Conservation (phyloP, 2,329 filamentous ascomycete genomes). For the Diaporthe sp. region DNA sequence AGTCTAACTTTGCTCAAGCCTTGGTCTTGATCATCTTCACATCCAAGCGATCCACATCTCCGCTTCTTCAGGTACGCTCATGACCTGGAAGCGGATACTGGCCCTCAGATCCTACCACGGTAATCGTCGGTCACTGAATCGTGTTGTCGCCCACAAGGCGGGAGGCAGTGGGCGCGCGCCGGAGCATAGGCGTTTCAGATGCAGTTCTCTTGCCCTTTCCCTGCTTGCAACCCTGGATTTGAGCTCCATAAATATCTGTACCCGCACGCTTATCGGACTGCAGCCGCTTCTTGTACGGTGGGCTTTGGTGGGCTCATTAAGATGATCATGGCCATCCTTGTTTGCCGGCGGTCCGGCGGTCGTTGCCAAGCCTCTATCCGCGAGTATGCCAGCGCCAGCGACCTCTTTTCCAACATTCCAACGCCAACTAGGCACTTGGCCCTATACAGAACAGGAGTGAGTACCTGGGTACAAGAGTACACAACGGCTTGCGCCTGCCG, state of each 20-base stretch:
- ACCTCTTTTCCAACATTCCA: not conserved
- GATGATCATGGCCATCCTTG: constrained; percentile 16
- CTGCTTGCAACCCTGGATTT: not conserved
- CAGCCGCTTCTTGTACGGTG: constrained; percentile 8
- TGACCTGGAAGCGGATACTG: constrained; percentile 11
- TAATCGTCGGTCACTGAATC: not conserved
- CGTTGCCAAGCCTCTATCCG: constrained; percentile 10
- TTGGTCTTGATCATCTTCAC: constrained; percentile 14
- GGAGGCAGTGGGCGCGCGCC: constrained; percentile 13
- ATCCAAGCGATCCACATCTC: not conserved
- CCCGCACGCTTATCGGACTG: constrained; percentile 16
- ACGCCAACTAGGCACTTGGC: not conserved
- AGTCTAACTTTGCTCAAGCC: constrained; percentile 16
- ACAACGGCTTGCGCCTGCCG: not conserved
- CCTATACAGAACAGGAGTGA: not conserved
- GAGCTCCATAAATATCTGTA: constrained; percentile 16
- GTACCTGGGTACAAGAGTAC: not conserved
- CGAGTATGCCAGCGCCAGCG: not conserved
- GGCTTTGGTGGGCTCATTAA: not conserved
- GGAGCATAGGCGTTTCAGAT: constrained; percentile 18
- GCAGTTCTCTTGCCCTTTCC: not conserved
- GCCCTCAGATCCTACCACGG: not conserved
- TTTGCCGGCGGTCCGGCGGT: constrained; percentile 12
- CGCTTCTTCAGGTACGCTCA: constrained; percentile 12
- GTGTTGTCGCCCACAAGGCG: constrained; percentile 1